These are phyloP conservation scores for Penicillium freii DNA, from an alignment of 2,329 filamentous ascomycete species.

Conservation along the genomic window DNA sequence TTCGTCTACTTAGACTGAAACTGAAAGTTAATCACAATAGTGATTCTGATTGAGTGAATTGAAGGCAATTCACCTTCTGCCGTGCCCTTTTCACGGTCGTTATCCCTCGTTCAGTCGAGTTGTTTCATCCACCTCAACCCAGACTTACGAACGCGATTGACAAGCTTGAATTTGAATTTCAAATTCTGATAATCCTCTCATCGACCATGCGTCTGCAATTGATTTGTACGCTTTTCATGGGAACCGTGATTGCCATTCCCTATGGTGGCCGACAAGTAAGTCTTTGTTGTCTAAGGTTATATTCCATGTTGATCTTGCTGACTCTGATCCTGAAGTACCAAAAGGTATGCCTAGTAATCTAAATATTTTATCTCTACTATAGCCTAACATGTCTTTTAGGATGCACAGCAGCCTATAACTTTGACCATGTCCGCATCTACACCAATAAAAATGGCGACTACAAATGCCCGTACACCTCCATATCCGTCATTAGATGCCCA, in stretches of 20 bases:
- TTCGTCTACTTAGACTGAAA: background rate
- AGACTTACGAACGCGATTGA: too few relatives aligned
- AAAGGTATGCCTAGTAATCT: background rate
- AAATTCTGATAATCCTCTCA: background rate
- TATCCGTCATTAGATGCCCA: constrained; percentile 6
- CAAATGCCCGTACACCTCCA: background rate
- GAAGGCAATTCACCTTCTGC: too few relatives aligned
- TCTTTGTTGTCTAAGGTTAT: background rate
- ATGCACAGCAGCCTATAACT: background rate
- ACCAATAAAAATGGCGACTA: constrained; percentile 9
- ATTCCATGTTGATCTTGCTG: background rate
- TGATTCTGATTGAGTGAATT: too few relatives aligned
- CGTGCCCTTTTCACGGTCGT: too few relatives aligned
- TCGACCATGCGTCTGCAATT: constrained; percentile 11
- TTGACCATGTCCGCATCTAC: constrained; percentile 9
- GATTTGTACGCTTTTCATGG: constrained; percentile 2
- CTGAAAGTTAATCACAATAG: background rate
- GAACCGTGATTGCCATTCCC: constrained; percentile 7
- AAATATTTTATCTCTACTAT: background rate
- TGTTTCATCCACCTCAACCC: too few relatives aligned
- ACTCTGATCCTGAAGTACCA: background rate
- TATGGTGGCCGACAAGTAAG: constrained; percentile 1
- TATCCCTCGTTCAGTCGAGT: too few relatives aligned
- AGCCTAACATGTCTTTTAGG: background rate
- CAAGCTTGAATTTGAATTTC: background rate